These are phyloP conservation scores for Emmonsia crescens DNA, from an alignment of 2,329 filamentous ascomycete species.

Conservation along the genomic window DNA sequence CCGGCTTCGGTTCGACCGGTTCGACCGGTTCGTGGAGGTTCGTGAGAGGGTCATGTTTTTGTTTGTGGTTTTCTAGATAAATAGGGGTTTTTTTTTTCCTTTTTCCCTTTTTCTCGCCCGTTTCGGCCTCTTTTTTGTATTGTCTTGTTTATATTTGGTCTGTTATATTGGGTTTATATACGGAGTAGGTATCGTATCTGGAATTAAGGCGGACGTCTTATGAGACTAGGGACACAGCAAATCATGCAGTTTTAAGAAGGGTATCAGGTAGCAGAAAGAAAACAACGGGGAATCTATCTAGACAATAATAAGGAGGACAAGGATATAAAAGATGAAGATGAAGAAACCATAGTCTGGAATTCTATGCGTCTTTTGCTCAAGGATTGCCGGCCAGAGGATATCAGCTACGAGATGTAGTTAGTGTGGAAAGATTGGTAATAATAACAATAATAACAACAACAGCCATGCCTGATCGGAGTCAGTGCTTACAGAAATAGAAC, in stretches of 20 bases:
- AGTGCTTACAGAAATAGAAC: background rate
- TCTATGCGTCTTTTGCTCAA: background rate
- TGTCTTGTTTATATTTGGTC: background rate
- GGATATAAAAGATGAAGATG: background rate
- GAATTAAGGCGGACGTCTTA: background rate
- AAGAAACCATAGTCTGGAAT: background rate
- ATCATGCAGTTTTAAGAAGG: background rate
- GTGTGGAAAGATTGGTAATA: background rate
- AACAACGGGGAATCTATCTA: background rate
- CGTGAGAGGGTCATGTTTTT: conserved; percentile 10
- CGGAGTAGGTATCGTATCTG: background rate
- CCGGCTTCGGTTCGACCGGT: conserved; percentile 6
- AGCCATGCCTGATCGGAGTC: background rate
- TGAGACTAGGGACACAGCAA: background rate
- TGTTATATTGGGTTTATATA: background rate
- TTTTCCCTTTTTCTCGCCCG: background rate
- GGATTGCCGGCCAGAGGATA: too few relatives aligned
- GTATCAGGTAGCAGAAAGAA: background rate
- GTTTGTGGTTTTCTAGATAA: background rate
- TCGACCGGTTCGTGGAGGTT: conserved; percentile 6
- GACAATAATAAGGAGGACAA: background rate
- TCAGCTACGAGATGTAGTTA: background rate
- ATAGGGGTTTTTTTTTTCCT: background rate
- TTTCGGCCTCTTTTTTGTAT: background rate
- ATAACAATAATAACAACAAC: too few relatives aligned